phyloP scores from a whole-genome alignment of 108 stramenopile genomes.

The Nitzschia inconspicua region DNA sequence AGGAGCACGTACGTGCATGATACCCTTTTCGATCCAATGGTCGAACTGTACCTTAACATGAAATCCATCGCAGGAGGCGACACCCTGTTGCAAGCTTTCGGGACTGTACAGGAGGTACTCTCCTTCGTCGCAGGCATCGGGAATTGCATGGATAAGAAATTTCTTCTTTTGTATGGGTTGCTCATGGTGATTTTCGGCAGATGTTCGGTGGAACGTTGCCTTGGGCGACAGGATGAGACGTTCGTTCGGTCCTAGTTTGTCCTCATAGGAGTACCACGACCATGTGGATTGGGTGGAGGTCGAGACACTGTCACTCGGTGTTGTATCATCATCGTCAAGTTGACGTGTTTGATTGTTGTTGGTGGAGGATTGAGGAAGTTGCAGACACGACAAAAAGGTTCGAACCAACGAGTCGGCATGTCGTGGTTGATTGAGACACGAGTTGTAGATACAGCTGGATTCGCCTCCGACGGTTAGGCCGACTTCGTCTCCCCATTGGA shows the following conservation, averaged over 20 bases:
- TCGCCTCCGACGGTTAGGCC: constrained; percentile 9
- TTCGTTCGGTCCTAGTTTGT: background rate
- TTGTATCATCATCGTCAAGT: background rate
- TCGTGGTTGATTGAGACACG: too few relatives aligned
- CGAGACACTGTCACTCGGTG: background rate
- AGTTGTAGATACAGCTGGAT: too few relatives aligned
- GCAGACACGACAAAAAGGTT: constrained; percentile 10
- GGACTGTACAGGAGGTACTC: constrained; percentile 19
- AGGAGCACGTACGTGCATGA: constrained; percentile 14
- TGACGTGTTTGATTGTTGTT: background rate
- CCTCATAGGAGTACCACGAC: background rate
- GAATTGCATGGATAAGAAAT: constrained; percentile 15
- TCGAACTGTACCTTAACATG: constrained; percentile 16
- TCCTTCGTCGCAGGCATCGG: constrained; percentile 17
- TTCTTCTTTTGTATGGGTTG: constrained; percentile 1
- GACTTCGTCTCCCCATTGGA: constrained; percentile 20
- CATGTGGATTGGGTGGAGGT: background rate
- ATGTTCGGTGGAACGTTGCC: constrained; percentile 1
- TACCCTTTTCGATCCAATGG: constrained; percentile 18
- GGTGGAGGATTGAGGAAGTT: background rate
- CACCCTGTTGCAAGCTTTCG: background rate
- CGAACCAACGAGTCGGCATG: constrained; percentile 9
- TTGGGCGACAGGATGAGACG: background rate
- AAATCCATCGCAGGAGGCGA: constrained; percentile 4
- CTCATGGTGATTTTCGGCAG: background rate